Evolutionary conservation across 2,329 filamentous ascomycete genomes (phyloP).

Genomic region (Colletotrichum camelliae): DNA sequence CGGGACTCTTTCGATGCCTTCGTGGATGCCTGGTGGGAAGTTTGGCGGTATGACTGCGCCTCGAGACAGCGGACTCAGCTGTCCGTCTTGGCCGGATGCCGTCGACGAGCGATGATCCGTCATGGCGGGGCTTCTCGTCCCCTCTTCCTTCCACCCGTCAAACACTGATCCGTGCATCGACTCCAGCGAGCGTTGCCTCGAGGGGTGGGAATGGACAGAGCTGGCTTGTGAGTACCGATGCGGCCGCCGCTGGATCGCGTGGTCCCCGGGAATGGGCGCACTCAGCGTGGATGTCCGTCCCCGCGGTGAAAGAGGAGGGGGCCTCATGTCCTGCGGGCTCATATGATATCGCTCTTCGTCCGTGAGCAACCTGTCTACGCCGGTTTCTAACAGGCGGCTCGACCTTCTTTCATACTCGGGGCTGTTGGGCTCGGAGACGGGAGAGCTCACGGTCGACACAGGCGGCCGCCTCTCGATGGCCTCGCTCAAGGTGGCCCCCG

Average conservation of each 20-base stretch:
- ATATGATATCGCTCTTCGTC: slow-evolving; percentile 20
- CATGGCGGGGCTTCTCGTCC: slow-evolving; percentile 23
- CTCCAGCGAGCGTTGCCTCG: slow-evolving; percentile 36
- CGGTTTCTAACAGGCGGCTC: background rate
- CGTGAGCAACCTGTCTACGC: background rate
- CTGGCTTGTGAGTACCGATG: slow-evolving; percentile 14
- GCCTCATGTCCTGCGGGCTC: background rate
- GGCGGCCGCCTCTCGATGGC: slow-evolving; percentile 8
- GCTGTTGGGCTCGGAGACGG: slow-evolving; percentile 1
- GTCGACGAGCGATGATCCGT: slow-evolving; percentile 24
- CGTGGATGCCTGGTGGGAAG: slow-evolving; percentile 11
- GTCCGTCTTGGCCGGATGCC: slow-evolving; percentile 17
- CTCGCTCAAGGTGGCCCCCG: background rate
- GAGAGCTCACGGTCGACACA: slow-evolving; percentile 14
- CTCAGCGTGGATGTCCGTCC: background rate
- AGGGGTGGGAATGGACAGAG: slow-evolving; percentile 25
- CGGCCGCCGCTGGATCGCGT: background rate
- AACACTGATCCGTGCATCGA: slow-evolving; percentile 41
- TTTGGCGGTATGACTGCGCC: background rate
- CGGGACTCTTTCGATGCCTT: slow-evolving; percentile 15
- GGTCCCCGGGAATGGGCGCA: slow-evolving; percentile 1
- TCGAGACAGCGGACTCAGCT: background rate
- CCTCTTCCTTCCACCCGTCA: slow-evolving; percentile 33
- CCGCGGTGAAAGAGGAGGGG: background rate
- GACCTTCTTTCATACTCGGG: background rate